Evolutionary conservation across 352 stramenopile species (phyloP).

Genomic region (Phytophthora lateralis): DNA sequence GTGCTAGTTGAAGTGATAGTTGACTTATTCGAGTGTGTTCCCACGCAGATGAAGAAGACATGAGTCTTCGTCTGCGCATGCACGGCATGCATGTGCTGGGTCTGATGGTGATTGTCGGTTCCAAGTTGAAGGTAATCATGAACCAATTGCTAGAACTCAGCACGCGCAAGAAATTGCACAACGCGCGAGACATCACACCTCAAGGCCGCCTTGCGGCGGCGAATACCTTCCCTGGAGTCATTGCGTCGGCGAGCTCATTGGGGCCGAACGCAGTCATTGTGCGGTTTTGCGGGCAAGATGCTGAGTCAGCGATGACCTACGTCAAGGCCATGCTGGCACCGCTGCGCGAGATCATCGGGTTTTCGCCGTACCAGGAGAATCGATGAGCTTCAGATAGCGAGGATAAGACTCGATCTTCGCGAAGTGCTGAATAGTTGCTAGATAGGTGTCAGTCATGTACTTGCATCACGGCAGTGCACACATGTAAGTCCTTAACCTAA

Average conservation of each 20-base stretch:
- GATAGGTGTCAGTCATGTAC: no score
- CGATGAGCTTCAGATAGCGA: constrained; percentile 36
- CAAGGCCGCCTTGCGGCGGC: constrained; percentile 61
- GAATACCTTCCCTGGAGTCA: constrained; percentile 55
- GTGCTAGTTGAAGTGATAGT: background rate
- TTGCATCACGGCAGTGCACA: no score
- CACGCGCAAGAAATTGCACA: constrained; percentile 77
- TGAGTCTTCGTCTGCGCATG: constrained; percentile 77
- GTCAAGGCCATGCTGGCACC: constrained; percentile 64
- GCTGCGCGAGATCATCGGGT: constrained; percentile 60
- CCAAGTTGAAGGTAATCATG: constrained; percentile 56
- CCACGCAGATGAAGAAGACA: constrained; percentile 64
- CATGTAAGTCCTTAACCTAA: no score
- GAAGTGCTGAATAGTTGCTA: no score
- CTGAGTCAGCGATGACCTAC: constrained; percentile 65
- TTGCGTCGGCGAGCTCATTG: constrained; percentile 80
- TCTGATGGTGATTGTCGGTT: constrained; percentile 67
- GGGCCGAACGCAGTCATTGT: constrained; percentile 65
- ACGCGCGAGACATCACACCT: constrained; percentile 70
- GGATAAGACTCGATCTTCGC: no score
- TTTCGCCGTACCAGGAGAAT: constrained; percentile 78
- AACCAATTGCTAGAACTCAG: constrained; percentile 65
- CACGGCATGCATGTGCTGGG: constrained; percentile 75
- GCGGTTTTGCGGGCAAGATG: constrained; percentile 69
- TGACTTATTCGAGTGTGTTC: background rate